Evolutionary conservation across 2,329 filamentous ascomycete genomes (phyloP), one percentile per base, ranked within the genome.

Genomic region (Ophiostoma populinum): DNA sequence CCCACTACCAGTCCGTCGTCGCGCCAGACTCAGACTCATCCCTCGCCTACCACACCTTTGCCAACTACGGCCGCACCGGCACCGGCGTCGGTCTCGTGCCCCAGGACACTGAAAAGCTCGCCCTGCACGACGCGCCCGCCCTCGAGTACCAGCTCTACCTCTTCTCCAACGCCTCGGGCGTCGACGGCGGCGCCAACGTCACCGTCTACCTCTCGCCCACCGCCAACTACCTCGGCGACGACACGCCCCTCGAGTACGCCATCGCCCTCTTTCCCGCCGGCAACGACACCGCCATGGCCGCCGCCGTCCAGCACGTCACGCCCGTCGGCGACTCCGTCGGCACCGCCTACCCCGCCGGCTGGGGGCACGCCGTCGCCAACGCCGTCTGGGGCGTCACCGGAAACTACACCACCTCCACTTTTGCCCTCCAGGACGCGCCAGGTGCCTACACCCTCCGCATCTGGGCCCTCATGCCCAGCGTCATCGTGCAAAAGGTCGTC

Each of bases 111-210:
- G 56, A 61, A 26, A 65, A 67, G 12, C 59, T 70, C 22, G 53
- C 57, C 2, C 48, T 63, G 1, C 55, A 55, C 3, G 57, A 58
- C 9, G 65, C 58, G 0, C 70, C 72, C 1, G 62, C 61, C 5
- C 58, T 78, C 7, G 63, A 70, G 42, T 80, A 76, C 48, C 58
- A 66, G 35, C 46, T 78, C 39, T 77, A 72, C 50, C 57, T 72
- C 10, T 77, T 74, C 54, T 67, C 63, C 28, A 59, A 61, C 38
- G 49, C 50, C 15, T 49, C 59, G 5, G 18, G 17, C 28, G 6
- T 20, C 12, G 21, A 10, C 4, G 19, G 17, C 16, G 27, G n/a
- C 18, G 57, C 56, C 43, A 58, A 57, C 44, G 53, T 61, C 34
- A 59, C 63, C 0, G 54, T 71, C 3, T 62, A 61, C 48, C 55